Conservation (phyloP, 495 filamentous ascomycete species). For the Talaromyces ruber region DNA sequence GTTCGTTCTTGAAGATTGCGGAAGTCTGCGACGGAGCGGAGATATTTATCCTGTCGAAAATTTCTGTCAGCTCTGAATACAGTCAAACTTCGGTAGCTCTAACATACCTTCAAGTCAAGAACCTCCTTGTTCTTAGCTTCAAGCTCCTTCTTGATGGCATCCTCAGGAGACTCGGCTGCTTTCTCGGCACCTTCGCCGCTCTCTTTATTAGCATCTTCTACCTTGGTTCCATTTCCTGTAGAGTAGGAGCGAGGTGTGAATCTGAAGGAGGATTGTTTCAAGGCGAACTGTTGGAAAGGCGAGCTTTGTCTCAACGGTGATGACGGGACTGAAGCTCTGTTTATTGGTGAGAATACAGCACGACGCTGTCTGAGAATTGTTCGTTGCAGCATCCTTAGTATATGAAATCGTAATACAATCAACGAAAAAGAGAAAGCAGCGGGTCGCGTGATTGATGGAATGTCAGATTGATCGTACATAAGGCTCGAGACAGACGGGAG, state of each 20-base stretch:
- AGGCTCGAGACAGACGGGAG: conserved; percentile 3
- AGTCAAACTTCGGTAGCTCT: neutral
- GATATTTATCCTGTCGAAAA: conserved; percentile 71
- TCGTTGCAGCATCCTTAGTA: conserved; percentile 36
- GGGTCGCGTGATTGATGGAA: neutral
- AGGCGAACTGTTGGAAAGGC: conserved; percentile 25
- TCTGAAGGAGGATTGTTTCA: conserved; percentile 17
- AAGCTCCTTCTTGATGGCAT: conserved; percentile 52
- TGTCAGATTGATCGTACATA: neutral
- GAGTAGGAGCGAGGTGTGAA: conserved; percentile 25
- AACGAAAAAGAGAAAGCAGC: neutral
- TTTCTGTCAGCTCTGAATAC: conserved; percentile 5
- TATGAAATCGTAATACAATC: conserved; percentile 6
- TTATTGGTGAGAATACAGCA: conserved; percentile 29
- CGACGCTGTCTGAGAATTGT: conserved; percentile 35
- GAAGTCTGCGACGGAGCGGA: conserved; percentile 90
- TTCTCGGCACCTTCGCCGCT: conserved; percentile 24
- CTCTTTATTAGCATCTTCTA: conserved; percentile 24
- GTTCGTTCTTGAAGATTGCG: conserved; percentile 94
- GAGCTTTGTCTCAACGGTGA: conserved; percentile 28
- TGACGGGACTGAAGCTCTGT: conserved; percentile 18
- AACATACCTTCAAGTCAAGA: conserved; percentile 73
- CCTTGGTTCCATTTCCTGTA: conserved; percentile 30
- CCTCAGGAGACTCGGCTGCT: conserved; percentile 36
- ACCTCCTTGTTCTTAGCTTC: conserved; percentile 79